phyloP scores from a whole-genome alignment of 345 rosid species.

The Sonneratia caseolaris region DNA sequence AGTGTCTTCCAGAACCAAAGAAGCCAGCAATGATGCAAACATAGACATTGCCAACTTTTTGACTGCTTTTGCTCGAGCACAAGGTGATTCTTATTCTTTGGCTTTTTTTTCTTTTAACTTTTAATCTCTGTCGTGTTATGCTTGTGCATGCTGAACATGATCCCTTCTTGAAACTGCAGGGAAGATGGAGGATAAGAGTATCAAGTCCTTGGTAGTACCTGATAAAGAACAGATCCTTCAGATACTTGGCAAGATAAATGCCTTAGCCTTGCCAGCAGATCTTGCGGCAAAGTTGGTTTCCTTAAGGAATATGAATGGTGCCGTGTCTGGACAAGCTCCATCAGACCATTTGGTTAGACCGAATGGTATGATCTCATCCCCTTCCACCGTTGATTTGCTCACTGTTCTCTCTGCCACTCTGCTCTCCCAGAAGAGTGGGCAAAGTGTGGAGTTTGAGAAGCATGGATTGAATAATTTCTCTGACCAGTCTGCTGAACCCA shows the following conservation, averaged over 20 bases:
- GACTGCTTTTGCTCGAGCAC: conserved; percentile 50
- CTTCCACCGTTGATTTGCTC: conserved; percentile 67
- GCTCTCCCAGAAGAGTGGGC: conserved; percentile 53
- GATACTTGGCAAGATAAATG: conserved; percentile 71
- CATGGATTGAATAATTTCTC: conserved; percentile 27
- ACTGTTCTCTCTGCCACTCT: conserved; percentile 64
- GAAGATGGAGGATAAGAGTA: conserved; percentile 34
- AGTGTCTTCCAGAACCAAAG: conserved; percentile 37
- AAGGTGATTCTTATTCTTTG: conserved; percentile 34
- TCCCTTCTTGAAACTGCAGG: conserved; percentile 24
- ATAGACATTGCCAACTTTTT: conserved; percentile 61
- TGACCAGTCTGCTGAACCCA: conserved; percentile 31
- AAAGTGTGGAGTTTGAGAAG: conserved; percentile 52
- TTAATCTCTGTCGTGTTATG: conserved; percentile 7
- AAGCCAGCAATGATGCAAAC: conserved; percentile 25
- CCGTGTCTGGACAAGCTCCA: conserved; percentile 29
- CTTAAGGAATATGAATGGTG: conserved; percentile 40
- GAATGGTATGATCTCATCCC: conserved; percentile 35
- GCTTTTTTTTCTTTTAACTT: background rate
- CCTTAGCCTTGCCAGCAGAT: conserved; percentile 65
- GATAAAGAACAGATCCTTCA: conserved; percentile 67
- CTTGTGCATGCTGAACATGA: conserved; percentile 3
- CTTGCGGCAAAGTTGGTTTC: conserved; percentile 51
- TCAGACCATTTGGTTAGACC: conserved; percentile 31
- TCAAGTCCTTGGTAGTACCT: conserved; percentile 27